phyloP scores from a whole-genome alignment of 345 rosid genomes.

The Salix caprea region DNA sequence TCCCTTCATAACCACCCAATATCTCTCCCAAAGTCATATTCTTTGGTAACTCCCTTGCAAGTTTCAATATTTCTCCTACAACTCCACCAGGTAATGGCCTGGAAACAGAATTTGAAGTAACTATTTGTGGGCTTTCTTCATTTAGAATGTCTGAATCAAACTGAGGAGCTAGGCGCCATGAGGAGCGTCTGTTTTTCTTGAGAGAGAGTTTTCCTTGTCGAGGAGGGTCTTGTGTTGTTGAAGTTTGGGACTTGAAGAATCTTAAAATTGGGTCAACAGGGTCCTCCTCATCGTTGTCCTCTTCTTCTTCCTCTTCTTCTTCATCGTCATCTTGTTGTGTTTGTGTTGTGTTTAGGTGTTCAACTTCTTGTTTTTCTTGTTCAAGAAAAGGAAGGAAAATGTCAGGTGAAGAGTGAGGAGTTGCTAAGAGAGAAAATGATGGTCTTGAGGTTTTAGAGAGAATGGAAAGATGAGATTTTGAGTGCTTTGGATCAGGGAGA shows the following conservation, averaged over 20 bases:
- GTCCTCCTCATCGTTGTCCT: conserved; percentile 25
- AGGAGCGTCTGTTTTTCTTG: conserved; percentile 60
- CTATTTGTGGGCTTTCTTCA: conserved; percentile 18
- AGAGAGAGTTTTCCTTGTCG: conserved; percentile 46
- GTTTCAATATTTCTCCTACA: conserved; percentile 45
- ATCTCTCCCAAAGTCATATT: conserved; percentile 69
- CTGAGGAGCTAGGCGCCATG: conserved; percentile 58
- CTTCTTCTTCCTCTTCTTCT: conserved; percentile 18
- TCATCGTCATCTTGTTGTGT: neutral
- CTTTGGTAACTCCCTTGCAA: conserved; percentile 45
- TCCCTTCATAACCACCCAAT: conserved; percentile 41
- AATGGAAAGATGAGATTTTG: conserved; percentile 12
- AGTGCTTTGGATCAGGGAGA: neutral
- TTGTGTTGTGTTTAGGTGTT: conserved; percentile 2
- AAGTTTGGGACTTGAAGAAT: conserved; percentile 59
- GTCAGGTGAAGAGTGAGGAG: conserved; percentile 38
- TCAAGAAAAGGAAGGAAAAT: conserved; percentile 58
- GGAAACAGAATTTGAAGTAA: conserved; percentile 13
- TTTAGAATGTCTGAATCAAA: conserved; percentile 25
- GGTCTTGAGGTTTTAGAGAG: conserved; percentile 17
- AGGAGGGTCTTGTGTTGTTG: conserved; percentile 44
- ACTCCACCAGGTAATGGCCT: conserved; percentile 14
- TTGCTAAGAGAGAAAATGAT: conserved; percentile 28
- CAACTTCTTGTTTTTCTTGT: conserved; percentile 19
- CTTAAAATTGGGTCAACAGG: conserved; percentile 49